Percentiles rank a stretch among this genome's conserved stretches.
These are phyloP conservation scores for Aspergillus sp. DNA, from an alignment of 2,329 filamentous ascomycete genomes.

Conservation along the genomic window DNA sequence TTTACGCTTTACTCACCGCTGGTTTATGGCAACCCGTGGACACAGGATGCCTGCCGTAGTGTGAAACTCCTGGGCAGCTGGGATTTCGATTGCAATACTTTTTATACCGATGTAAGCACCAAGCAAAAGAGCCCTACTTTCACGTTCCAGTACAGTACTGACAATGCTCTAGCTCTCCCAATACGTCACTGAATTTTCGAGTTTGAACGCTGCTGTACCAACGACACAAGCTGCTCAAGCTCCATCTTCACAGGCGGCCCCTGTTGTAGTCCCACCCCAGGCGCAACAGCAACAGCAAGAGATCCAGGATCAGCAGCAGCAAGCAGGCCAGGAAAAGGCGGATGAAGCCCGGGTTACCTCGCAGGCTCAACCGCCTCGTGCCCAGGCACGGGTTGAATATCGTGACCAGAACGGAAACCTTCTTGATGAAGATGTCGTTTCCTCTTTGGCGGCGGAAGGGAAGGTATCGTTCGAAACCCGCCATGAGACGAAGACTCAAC, in stretches of 20 bases:
- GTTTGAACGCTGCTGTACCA: conserved; percentile 21
- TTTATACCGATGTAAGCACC: conserved; percentile 77
- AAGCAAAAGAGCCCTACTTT: not conserved
- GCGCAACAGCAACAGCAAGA: conserved; percentile 23
- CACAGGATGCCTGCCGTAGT: conserved; percentile 77
- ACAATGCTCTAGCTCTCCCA: conserved; percentile 34
- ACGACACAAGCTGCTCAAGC: conserved; percentile 19
- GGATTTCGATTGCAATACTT: conserved; percentile 99
- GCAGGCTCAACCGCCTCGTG: conserved; percentile 36
- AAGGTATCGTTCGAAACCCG: conserved; percentile 94
- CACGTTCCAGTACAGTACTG: not conserved
- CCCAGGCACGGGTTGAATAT: conserved; percentile 87
- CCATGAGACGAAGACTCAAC: conserved; percentile 88
- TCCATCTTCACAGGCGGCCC: conserved; percentile 2
- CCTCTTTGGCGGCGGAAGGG: conserved; percentile 68
- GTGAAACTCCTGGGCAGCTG: conserved; percentile 85
- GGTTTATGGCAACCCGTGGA: conserved; percentile 93
- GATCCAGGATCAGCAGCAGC: conserved; percentile 21
- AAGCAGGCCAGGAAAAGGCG: conserved; percentile 17
- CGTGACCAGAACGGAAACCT: conserved; percentile 92
- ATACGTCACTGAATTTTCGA: conserved; percentile 35
- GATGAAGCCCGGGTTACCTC: conserved; percentile 34
- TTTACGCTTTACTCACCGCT: conserved; percentile 87
- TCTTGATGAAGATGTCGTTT: conserved; percentile 78
- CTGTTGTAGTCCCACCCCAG: conserved; percentile 21